phyloP scores from a whole-genome alignment of 2,329 filamentous ascomycete species.

The Annulohypoxylon truncatum region DNA sequence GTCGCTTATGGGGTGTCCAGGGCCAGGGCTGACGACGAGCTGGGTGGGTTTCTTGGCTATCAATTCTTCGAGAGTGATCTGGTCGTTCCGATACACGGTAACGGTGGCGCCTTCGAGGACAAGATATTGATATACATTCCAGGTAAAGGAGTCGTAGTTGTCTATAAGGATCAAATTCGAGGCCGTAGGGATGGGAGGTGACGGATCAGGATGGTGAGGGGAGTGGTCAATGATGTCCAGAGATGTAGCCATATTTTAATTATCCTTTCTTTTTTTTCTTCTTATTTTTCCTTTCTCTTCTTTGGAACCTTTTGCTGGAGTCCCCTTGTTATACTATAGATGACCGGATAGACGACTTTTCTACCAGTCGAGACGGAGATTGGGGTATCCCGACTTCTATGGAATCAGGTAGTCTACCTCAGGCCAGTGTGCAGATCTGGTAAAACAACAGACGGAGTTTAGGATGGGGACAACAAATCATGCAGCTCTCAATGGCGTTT shows the following conservation, averaged over 20 bases:
- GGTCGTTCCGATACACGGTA: constrained; percentile 91
- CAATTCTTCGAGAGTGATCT: constrained; percentile 86
- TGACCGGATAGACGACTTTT: constrained; percentile 5
- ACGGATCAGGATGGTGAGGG: constrained; percentile 82
- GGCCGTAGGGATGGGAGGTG: constrained; percentile 78
- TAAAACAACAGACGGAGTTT: constrained; percentile 6
- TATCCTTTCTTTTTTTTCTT: constrained; percentile 36
- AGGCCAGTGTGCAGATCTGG: neutral
- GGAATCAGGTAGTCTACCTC: constrained; percentile 2
- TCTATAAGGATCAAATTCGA: constrained; percentile 95
- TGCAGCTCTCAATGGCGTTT: neutral
- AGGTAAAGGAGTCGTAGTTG: constrained; percentile 99
- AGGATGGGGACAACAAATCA: constrained; percentile 3
- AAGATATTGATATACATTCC: constrained; percentile 99
- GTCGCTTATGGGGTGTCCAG: constrained; percentile 90
- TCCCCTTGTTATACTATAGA: neutral
- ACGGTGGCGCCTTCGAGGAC: constrained; percentile 94
- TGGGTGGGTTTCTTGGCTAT: constrained; percentile 89
- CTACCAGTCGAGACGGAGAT: constrained; percentile 4
- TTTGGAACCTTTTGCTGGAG: neutral
- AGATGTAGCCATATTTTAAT: constrained; percentile 60
- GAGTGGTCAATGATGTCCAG: constrained; percentile 78
- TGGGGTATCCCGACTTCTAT: constrained; percentile 4
- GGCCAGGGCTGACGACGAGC: constrained; percentile 92
- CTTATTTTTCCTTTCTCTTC: neutral